Base-by-base conservation (phyloP, 106 monocot genomes). In the Dioscorea alata region DNA sequence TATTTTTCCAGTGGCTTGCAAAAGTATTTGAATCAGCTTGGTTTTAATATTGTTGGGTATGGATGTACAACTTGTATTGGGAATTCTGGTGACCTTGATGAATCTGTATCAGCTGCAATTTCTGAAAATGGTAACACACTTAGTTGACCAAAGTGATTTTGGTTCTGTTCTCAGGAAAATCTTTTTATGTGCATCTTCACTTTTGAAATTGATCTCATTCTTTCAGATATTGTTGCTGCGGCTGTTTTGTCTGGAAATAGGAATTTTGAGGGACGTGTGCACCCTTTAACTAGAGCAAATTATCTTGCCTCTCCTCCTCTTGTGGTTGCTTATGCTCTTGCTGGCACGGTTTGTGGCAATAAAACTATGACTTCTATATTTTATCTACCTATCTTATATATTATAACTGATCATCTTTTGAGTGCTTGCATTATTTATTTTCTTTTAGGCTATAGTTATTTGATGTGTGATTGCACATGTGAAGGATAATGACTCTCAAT, bases 31-130 rank as follows among this genome's bases (percentile, higher is more conserved):
- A 82, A 97, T 76, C 88, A 92, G 70, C 86, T 86, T 6, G 97
- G 97, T n/a, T 97, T 97, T 57, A 18, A 92, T 60, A 87, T 92
- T 73, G 92, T 97, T 69, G 97, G 97, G 22, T 97, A 89, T 81
- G 97, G 97, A 0, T 97, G 97, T 74, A 97, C 97, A 48, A 97
- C 97, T 42, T 97, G 97, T 73, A 97, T 97, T 69, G 92, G 97
- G 31, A 97, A 97, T 74, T 97, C 97, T 32, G 97, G 97, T 61
- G 97, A 97, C 42, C 75, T 97, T 75, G 84, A 97, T 73, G 92
- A 89, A 75, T 32, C 89, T 21, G 86, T 97, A 35, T 73, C 92
- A 51, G 64, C 89, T 59, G 97, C 92, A 20, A 97, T 97, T 20
- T 65, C 76, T 65, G 86, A 97, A 24, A 92, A 97, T 75, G 97